Percentiles rank a stretch among this genome's conserved stretches.
Conservation (phyloP, 345 rosid genomes). For the Eucalyptus cloeziana region DNA sequence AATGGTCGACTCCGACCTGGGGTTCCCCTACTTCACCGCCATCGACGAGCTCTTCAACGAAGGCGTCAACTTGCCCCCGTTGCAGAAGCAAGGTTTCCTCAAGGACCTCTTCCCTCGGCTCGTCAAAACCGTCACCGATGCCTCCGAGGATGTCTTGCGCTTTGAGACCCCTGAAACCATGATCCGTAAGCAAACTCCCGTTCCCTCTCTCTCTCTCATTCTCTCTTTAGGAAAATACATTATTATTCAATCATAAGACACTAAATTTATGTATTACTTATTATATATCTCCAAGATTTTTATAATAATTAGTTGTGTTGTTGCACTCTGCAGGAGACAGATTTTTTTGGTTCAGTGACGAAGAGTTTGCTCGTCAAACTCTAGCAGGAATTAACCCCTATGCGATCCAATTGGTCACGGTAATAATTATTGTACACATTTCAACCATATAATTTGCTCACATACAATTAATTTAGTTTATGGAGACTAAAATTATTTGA, state of each 20-base stretch:
- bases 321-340: slow-evolving; percentile 33
- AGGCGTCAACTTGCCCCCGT: slow-evolving; percentile 26
- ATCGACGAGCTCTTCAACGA: slow-evolving; percentile 55
- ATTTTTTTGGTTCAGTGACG: slow-evolving; percentile 70
- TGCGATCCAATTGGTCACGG: slow-evolving; percentile 31
- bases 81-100: slow-evolving; percentile 15
- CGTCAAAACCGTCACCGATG: slow-evolving; percentile 18
- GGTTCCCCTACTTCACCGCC: slow-evolving; percentile 53
- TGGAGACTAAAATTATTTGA: neutral
- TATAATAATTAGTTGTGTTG: neutral
- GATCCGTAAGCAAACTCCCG: slow-evolving; percentile 10
- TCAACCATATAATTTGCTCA: neutral
- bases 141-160: slow-evolving; percentile 24
- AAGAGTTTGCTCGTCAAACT: slow-evolving; percentile 67
- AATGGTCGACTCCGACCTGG: slow-evolving; percentile 18
- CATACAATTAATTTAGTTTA: too few species aligned
- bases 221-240: too few species aligned
- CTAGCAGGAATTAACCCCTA: slow-evolving; percentile 74
- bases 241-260: neutral
- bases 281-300: neutral
- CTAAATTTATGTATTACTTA: neutral
- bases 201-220: too few species aligned
- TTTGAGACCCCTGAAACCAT: slow-evolving; percentile 47
- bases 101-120: slow-evolving; percentile 38
- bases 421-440: slow-evolving; percentile 4